Base-by-base conservation (phyloP, 768 basidiomycete genomes). In the Tylopilus balloui region DNA sequence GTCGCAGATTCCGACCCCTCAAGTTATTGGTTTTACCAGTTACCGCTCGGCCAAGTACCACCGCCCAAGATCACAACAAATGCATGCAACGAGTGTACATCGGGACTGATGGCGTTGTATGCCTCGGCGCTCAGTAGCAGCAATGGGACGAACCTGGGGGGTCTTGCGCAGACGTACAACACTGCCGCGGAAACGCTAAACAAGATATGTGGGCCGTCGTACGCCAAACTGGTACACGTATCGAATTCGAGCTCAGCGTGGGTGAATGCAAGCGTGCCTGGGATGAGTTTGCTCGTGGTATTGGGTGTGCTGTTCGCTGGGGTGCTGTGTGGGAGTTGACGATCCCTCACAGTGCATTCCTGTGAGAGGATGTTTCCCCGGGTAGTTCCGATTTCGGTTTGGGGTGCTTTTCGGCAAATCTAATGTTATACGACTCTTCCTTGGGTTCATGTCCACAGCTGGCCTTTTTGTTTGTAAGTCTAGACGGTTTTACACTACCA, bases 1-100 rank as follows among this genome's bases (percentile, higher is more conserved):
- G 76, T 79, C 19, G 71, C 69, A 28, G 72, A 73, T 52, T 27
- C 73, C 3, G 79, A 81, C 49, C 79, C 85, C 0, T 76, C 81
- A 19, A 86, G 88, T 61, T 64, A 81, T n/a, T 88, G 83, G 71
- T 79, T 81, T 64, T 92, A 88, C 70, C 66, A 72, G 29, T 73
- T 92, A 11, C 83, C 84, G 3, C 74, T 84, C 11, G 87, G 83
- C 12, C 67, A 72, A 20, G n/a, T n/a, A n/a, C 47, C 57, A 11
- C 68, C 88, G 1, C 71, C 74, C 4, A 48, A 46, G 48, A 66
- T 67, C 19, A 72, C 77, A 14, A 65, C 57, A 15, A 77, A 76
- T 15, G 73, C 78, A 14, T 92, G 89, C 63, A 83, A 80, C 3
- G 50, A 73, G 5, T 92, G 89, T 65, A 79, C 79, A 19, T 76